phyloP scores from a whole-genome alignment of 2,329 filamentous ascomycete genomes.

The Curvularia sp. region DNA sequence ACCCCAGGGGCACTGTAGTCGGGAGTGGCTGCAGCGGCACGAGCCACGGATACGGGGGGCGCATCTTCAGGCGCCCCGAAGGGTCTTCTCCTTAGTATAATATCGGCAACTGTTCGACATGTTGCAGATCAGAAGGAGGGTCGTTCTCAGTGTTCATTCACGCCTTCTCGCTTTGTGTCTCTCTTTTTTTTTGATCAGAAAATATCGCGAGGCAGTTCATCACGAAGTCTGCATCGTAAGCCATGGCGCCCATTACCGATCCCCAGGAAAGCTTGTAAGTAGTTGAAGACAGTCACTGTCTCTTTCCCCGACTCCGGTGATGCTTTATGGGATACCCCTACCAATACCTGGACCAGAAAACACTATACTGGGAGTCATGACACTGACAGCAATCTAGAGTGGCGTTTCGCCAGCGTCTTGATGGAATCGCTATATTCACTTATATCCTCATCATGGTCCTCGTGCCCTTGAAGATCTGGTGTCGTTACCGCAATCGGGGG shows the following conservation, averaged over 20 bases:
- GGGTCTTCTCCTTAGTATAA: conserved; percentile 4
- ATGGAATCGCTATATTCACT: conserved; percentile 31
- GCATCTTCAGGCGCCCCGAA: conserved; percentile 1
- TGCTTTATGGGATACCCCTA: conserved; percentile 1
- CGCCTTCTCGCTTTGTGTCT: conserved; percentile 3
- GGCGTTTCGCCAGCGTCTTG: conserved; percentile 26
- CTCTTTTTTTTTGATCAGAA: not conserved
- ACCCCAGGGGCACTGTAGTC: conserved; percentile 5
- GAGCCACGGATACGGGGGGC: conserved; percentile 10
- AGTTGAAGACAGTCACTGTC: not conserved
- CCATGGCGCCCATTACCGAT: conserved; percentile 15
- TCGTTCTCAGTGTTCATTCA: not conserved
- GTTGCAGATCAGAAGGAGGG: conserved; percentile 5
- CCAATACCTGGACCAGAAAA: conserved; percentile 9
- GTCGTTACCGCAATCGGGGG: conserved; percentile 28
- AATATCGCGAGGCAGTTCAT: not conserved
- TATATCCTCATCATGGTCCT: conserved; percentile 32
- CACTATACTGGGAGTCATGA: not conserved
- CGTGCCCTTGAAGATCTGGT: conserved; percentile 35
- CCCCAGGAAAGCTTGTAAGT: conserved; percentile 24
- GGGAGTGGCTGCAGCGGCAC: conserved; percentile 14
- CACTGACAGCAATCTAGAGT: conserved; percentile 8
- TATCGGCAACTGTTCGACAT: not conserved
- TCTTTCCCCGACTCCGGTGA: not conserved
- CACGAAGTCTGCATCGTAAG: not conserved